phyloP scores from a whole-genome alignment of 345 rosid species.

The Eutrema heterophyllum region DNA sequence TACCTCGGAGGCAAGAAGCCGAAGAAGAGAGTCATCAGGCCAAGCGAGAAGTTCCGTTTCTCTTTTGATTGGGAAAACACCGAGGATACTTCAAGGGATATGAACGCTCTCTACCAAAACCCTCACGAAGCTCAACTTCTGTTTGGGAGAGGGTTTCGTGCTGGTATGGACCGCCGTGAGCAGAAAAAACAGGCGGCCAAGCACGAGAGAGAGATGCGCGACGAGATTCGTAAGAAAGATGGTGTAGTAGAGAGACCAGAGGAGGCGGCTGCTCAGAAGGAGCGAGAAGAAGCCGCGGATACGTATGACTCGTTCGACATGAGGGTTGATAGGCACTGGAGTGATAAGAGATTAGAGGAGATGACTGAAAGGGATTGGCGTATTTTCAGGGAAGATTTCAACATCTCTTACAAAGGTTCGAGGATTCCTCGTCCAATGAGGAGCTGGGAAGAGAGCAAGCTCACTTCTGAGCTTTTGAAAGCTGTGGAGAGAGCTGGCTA shows the following conservation, averaged over 20 bases:
- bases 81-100: slow-evolving; percentile 84
- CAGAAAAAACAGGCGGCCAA: slow-evolving; percentile 92
- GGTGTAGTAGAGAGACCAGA: slow-evolving; percentile 85
- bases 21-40: slow-evolving; percentile 87
- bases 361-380: slow-evolving; percentile 98
- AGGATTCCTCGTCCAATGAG: slow-evolving; percentile 92
- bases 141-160: slow-evolving; percentile 91
- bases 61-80: slow-evolving; percentile 97
- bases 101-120: slow-evolving; percentile 78
- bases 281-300: slow-evolving; percentile 77
- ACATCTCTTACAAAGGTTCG: slow-evolving; percentile 88
- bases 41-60: slow-evolving; percentile 89
- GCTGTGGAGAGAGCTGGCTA: slow-evolving; percentile 91
- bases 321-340: slow-evolving; percentile 94
- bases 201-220: slow-evolving; percentile 85
- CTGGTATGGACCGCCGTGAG: slow-evolving; percentile 93
- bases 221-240: slow-evolving; percentile 77
- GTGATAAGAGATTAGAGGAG: slow-evolving; percentile 81
- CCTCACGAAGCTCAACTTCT: slow-evolving; percentile 95
- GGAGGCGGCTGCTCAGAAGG: slow-evolving; percentile 74
- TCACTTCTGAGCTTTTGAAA: slow-evolving; percentile 62
- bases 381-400: slow-evolving; percentile 87
- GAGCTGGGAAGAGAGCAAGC: slow-evolving; percentile 86
- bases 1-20: slow-evolving; percentile 90
- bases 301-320: slow-evolving; percentile 87